phyloP scores from a whole-genome alignment of 768 basidiomycete genomes.

The Amanita thiersii region DNA sequence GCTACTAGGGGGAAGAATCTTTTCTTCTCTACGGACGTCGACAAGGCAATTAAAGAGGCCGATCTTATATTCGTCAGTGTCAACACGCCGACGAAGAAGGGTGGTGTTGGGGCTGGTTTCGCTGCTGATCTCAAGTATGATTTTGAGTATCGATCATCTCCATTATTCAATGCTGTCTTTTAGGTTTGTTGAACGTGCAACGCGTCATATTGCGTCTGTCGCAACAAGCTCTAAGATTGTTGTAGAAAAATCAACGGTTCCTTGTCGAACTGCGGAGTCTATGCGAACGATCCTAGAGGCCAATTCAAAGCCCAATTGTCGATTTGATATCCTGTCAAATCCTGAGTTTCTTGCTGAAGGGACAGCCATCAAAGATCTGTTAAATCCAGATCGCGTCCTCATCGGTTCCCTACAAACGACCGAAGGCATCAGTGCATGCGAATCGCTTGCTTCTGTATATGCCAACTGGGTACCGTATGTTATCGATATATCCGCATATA shows the following conservation, averaged over 20 bases:
- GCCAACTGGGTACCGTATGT: constrained; percentile 94
- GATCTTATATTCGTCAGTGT: constrained; percentile 98
- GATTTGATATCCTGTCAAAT: constrained; percentile 98
- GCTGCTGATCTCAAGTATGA: constrained; percentile 94
- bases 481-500: constrained; percentile 4
- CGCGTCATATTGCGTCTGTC: constrained; percentile 90
- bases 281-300: constrained; percentile 99
- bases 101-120: constrained; percentile 94
- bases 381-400: constrained; percentile 88
- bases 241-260: constrained; percentile 98
- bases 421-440: constrained; percentile 78
- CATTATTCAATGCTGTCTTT: constrained; percentile 11
- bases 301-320: constrained; percentile 86
- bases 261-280: constrained; percentile 96
- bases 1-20: constrained; percentile 87
- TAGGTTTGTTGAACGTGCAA: constrained; percentile 87
- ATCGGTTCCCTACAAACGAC: constrained; percentile 91
- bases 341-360: constrained; percentile 99
- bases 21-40: constrained; percentile 94
- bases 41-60: constrained; percentile 87
- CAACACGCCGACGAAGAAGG: constrained; percentile 99
- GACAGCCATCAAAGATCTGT: constrained; percentile 87
- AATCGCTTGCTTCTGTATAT: constrained; percentile 73
- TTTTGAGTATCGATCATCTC: constrained; percentile 10
- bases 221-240: constrained; percentile 93